Evolutionary conservation across 768 basidiomycete species (phyloP), one percentile per base, ranked within the genome.

Genomic region (Termitomyces sp.): DNA sequence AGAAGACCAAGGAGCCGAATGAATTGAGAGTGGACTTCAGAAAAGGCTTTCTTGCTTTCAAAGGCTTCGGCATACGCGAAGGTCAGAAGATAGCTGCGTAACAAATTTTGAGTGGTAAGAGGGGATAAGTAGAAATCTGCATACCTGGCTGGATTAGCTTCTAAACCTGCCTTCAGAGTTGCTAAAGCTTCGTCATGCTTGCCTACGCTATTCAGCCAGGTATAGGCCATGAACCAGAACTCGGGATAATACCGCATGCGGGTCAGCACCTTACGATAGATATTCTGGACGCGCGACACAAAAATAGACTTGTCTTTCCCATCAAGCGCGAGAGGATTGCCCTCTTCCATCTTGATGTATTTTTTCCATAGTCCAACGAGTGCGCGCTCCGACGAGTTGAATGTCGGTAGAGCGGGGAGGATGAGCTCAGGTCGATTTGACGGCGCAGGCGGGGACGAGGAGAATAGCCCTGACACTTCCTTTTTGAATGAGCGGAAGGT

Each of bases 161-260:
- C 85, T 50, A 95, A 79, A 10, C 96, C 96, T 1, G 86, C 80
- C 69, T 88, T 90, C 47, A 97, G 77, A 35, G 91, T 82, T n/a
- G 80, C 76, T 25, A 86, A 63, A 0, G 91, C 92, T 56, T 98
- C 94, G 12, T 98, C 94, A 9, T 77, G 70, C 70, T 88, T 89
- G 57, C 87, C 88, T 39, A 88, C 74, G 48, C 80, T 81, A 54
- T 78, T 75, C n/a, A 85, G 86, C 85, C 91, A 96, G 23, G 78
- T 82, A 63, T 89, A 92, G 4, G 93, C 91, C 84, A 95, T 91
- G 68, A 89, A 94, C 97, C 96, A 98, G 55, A 98, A 86, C 71
- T 99, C 97, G 3, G 91, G 86, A 69, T 89, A 97, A 72, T 91
- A 98, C 42, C 96, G 79, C 91, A 98, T 91, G 56, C 91, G 83